phyloP scores from a whole-genome alignment of 768 basidiomycete genomes.

The Hirschioporus abietinus region DNA sequence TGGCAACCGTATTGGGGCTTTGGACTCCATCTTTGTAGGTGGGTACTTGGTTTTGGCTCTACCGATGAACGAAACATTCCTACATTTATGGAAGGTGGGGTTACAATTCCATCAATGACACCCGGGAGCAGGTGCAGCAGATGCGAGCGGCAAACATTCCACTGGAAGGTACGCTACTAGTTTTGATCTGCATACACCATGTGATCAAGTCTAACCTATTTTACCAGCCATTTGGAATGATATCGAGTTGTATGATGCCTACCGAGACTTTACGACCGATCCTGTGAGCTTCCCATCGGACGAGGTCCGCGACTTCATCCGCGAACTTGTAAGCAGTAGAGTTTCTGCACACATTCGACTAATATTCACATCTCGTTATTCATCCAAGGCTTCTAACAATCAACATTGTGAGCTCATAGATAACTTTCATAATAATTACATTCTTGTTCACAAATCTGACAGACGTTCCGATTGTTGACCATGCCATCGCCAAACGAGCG shows the following conservation, averaged over 20 bases:
- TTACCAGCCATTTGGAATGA: slow-evolving; percentile 69
- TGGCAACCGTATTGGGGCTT: slow-evolving; percentile 75
- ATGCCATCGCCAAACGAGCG: slow-evolving; percentile 48
- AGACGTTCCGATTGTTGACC: slow-evolving; percentile 75
- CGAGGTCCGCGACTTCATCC: slow-evolving; percentile 49
- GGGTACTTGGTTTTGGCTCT: slow-evolving; percentile 18
- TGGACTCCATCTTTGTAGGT: slow-evolving; percentile 73
- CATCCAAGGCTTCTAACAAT: slow-evolving; percentile 33
- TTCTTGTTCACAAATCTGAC: slow-evolving; percentile 5
- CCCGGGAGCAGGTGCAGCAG: slow-evolving; percentile 44
- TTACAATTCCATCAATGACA: slow-evolving; percentile 48
- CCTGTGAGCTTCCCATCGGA: slow-evolving; percentile 55
- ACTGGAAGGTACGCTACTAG: slow-evolving; percentile 58
- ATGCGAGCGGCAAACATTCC: slow-evolving; percentile 70
- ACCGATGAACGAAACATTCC: slow-evolving; percentile 6
- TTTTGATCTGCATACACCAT: slow-evolving; percentile 6
- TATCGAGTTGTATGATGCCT: slow-evolving; percentile 66
- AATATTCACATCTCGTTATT: neutral
- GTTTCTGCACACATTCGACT: neutral
- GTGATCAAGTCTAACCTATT: neutral
- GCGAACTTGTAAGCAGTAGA: slow-evolving; percentile 46
- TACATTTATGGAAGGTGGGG: slow-evolving; percentile 35
- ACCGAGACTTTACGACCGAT: slow-evolving; percentile 65
- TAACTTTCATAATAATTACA: neutral
- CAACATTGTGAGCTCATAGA: slow-evolving; percentile 36